These are phyloP conservation scores for Discostella stelligera DNA, from an alignment of 352 stramenopile species.

Conservation along the genomic window DNA sequence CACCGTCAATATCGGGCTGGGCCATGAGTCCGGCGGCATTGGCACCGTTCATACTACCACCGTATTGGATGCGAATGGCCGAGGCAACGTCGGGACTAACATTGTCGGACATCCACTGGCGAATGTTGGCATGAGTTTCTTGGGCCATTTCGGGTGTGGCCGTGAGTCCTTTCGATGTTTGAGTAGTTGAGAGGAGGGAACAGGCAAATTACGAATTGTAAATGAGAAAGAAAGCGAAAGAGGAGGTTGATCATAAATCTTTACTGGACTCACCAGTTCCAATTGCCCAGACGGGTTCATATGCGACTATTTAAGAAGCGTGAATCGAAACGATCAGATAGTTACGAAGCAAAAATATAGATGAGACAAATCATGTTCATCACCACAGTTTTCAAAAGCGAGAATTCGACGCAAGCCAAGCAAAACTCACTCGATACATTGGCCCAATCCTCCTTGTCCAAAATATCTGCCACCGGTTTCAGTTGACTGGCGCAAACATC, in stretches of 20 bases:
- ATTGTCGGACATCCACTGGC: conserved; percentile 90
- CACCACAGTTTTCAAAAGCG: neutral
- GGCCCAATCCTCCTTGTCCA: conserved; percentile 89
- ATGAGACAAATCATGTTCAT: neutral
- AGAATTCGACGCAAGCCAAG: neutral
- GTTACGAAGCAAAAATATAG: neutral
- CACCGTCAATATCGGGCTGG: conserved; percentile 97
- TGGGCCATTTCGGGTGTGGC: conserved; percentile 94
- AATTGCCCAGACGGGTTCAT: conserved; percentile 96
- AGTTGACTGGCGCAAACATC: conserved; percentile 92
- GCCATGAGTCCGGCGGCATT: conserved; percentile 94
- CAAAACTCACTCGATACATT: conserved; percentile 97
- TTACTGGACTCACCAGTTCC: conserved; percentile 85
- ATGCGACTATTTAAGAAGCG: conserved; percentile 84
- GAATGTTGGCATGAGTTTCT: conserved; percentile 95
- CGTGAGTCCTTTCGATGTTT: conserved; percentile 76
- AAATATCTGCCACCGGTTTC: conserved; percentile 84
- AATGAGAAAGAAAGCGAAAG: conserved; percentile 8
- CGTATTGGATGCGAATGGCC: conserved; percentile 95
- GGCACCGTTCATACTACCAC: conserved; percentile 93
- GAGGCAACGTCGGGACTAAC: conserved; percentile 85
- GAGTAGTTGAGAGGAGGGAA: neutral
- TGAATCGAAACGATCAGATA: conserved; percentile 29
- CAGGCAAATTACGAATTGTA: neutral
- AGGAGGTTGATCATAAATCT: neutral